phyloP scores from a whole-genome alignment of 805 yeast genomes.

The Saccharomycopsis capsularis region DNA sequence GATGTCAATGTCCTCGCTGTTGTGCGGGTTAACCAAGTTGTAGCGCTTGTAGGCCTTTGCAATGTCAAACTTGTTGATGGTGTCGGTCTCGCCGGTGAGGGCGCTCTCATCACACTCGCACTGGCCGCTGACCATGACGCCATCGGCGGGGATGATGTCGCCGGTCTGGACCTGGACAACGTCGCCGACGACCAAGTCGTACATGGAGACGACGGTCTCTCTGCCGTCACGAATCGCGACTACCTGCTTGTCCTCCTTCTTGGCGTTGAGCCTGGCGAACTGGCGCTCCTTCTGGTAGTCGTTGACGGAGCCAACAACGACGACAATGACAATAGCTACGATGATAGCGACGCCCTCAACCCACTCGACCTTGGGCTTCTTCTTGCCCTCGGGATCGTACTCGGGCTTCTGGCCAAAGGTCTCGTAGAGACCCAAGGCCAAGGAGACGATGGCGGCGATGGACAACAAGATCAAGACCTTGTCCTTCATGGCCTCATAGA shows the following conservation, averaged over 20 bases:
- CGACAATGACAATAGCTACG: slow-evolving; percentile 85
- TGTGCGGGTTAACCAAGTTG: neutral
- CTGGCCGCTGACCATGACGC: slow-evolving; percentile 62
- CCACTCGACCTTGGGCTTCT: slow-evolving; percentile 87
- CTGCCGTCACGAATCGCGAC: slow-evolving; percentile 66
- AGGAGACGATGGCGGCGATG: slow-evolving; percentile 81
- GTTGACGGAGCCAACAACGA: slow-evolving; percentile 88
- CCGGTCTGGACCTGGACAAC: slow-evolving; percentile 81
- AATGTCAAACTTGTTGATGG: slow-evolving; percentile 64
- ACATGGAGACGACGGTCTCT: slow-evolving; percentile 61
- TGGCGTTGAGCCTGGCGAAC: slow-evolving; percentile 78
- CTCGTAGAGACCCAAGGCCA: slow-evolving; percentile 87
- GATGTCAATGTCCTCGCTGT: slow-evolving; percentile 30
- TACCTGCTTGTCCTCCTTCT: slow-evolving; percentile 80
- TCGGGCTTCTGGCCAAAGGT: slow-evolving; percentile 78
- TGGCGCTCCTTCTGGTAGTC: slow-evolving; percentile 96
- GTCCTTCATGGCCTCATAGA: slow-evolving; percentile 84
- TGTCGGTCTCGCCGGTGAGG: slow-evolving; percentile 88
- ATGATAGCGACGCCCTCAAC: slow-evolving; percentile 98
- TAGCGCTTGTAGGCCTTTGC: slow-evolving; percentile 19
- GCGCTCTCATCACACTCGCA: slow-evolving; percentile 90
- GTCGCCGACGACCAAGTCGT: slow-evolving; percentile 82
- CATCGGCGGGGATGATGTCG: slow-evolving; percentile 88
- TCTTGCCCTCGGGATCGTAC: slow-evolving; percentile 70
- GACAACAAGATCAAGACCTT: slow-evolving; percentile 78